A percentile compares a stretch with the other conserved stretches of the same genome.
Conservation (phyloP, 495 filamentous ascomycete genomes). For the Sordaria brevicollis region DNA sequence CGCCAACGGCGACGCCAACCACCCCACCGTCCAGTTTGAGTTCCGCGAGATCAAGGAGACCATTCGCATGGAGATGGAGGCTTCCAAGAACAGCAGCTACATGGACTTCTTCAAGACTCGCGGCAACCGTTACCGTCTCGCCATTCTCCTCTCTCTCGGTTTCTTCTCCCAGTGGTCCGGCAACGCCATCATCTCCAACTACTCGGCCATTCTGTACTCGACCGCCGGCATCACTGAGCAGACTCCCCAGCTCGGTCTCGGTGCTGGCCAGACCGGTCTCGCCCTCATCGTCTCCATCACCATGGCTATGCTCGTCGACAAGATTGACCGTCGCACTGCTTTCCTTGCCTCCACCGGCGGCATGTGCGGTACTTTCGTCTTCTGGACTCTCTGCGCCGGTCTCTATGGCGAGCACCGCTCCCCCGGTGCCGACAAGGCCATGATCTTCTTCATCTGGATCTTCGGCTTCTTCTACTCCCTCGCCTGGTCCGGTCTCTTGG, state of each 20-base stretch:
- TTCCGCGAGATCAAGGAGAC: conserved; percentile 51
- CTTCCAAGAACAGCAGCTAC: conserved; percentile 33
- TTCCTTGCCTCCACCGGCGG: conserved; percentile 49
- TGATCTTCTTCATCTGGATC: conserved; percentile 49
- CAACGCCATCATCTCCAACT: conserved; percentile 59
- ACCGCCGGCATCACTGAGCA: conserved; percentile 45
- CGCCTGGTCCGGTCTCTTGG: conserved; percentile 54
- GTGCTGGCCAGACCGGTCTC: conserved; percentile 40
- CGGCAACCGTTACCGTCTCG: conserved; percentile 57
- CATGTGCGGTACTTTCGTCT: conserved; percentile 48
- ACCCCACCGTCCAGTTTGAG: conserved; percentile 50
- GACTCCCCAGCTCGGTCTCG: conserved; percentile 40
- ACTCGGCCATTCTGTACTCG: conserved; percentile 45
- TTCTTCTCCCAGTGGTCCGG: conserved; percentile 61
- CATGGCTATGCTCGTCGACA: conserved; percentile 51
- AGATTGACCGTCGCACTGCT: conserved; percentile 46
- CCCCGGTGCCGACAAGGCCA: conserved; percentile 34
- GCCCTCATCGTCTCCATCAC: conserved; percentile 42
- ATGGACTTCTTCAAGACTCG: conserved; percentile 54
- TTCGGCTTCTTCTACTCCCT: conserved; percentile 46
- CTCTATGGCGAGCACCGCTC: conserved; percentile 28
- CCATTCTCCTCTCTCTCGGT: conserved; percentile 48
- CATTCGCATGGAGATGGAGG: conserved; percentile 41
- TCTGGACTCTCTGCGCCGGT: conserved; percentile 41
- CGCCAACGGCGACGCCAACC: conserved; percentile 43